phyloP scores from a whole-genome alignment of 2,329 filamentous ascomycete species.

The Botrytis sinoallii region DNA sequence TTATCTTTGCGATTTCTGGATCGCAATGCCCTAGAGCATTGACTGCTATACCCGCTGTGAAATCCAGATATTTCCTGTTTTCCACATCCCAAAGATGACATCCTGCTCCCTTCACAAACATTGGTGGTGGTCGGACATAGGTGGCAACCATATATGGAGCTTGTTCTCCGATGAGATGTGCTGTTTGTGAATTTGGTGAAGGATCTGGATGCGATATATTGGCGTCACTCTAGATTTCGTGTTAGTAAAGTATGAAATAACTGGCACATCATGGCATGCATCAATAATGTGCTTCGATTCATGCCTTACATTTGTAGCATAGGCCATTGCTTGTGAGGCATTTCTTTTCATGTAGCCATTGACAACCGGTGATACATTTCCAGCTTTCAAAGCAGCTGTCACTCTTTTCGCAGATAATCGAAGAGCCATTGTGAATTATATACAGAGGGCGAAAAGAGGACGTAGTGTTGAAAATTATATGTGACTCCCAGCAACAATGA shows the following conservation, averaged over 20 bases:
- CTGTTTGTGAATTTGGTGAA: constrained; percentile 67
- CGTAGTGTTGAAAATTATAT: not conserved
- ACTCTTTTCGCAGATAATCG: constrained; percentile 35
- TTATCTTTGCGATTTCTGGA: constrained; percentile 67
- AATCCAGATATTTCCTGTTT: constrained; percentile 85
- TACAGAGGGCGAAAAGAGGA: not conserved
- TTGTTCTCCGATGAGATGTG: constrained; percentile 70
- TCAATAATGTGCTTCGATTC: constrained; percentile 39
- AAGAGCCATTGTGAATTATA: constrained; percentile 29
- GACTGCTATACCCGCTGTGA: constrained; percentile 94
- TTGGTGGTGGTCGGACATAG: constrained; percentile 83
- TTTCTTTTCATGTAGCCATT: constrained; percentile 32
- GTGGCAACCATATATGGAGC: constrained; percentile 92
- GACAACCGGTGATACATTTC: constrained; percentile 27
- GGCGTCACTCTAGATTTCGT: constrained; percentile 31
- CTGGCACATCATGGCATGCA: constrained; percentile 30
- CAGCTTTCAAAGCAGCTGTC: constrained; percentile 30
- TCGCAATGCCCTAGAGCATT: constrained; percentile 91
- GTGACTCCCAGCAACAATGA: not conserved
- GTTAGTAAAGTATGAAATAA: constrained; percentile 19
- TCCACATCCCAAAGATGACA: constrained; percentile 89
- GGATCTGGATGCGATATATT: constrained; percentile 69
- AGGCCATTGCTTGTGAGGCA: constrained; percentile 38
- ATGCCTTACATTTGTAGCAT: constrained; percentile 40
- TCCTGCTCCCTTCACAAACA: constrained; percentile 85